Conservation (phyloP, 495 filamentous ascomycete genomes). For the Astrothelium macrocarpum region DNA sequence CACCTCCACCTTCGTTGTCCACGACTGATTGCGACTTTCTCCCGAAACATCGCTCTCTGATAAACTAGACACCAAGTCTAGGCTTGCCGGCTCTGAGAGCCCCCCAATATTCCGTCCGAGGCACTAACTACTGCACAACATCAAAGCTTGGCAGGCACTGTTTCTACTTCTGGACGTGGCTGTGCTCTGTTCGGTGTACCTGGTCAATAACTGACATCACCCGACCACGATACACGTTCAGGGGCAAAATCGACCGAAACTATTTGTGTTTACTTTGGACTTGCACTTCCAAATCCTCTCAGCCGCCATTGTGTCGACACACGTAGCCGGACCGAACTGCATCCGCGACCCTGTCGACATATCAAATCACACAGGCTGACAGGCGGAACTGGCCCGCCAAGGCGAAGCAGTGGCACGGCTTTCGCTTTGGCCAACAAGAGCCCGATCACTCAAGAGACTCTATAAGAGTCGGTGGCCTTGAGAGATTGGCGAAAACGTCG, state of each 20-base stretch:
- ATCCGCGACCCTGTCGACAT: not conserved
- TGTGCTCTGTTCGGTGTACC: not conserved
- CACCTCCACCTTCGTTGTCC: not conserved
- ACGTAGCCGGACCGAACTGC: not conserved
- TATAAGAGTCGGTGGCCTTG: not conserved
- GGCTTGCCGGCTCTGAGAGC: not conserved
- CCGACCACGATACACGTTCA: not conserved
- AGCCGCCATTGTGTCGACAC: not conserved
- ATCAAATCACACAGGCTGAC: not conserved
- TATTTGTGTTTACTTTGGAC: not conserved
- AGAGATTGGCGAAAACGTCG: not conserved
- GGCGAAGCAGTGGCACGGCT: not conserved
- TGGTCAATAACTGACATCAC: slow-evolving; percentile 6
- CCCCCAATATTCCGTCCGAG: not conserved
- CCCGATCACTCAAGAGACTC: not conserved
- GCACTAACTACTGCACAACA: not conserved
- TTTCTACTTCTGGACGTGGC: slow-evolving; percentile 2
- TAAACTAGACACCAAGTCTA: not conserved
- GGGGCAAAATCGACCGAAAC: not conserved
- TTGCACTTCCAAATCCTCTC: not conserved
- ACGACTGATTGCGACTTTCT: not conserved
- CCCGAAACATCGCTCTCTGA: not conserved
- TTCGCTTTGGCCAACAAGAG: not conserved
- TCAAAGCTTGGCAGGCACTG: slow-evolving; percentile 5
- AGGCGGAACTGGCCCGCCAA: not conserved